A percentile compares a stretch with the other conserved stretches of the same genome.
phyloP scores from a whole-genome alignment of 176 grass and related monocot species.

The Calamus simplicifolius region DNA sequence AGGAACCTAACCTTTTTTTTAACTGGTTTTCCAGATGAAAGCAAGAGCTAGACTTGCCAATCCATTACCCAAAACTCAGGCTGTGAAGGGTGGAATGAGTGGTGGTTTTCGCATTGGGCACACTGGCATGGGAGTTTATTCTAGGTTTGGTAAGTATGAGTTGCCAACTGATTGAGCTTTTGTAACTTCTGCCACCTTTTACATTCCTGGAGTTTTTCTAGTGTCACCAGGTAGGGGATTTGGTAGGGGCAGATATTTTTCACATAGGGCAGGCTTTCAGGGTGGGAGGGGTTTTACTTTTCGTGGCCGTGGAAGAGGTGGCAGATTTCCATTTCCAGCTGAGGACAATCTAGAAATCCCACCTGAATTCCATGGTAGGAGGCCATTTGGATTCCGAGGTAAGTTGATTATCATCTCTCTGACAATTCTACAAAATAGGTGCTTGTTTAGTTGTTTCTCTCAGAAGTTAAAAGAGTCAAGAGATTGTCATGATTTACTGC shows the following conservation, averaged over 20 bases:
- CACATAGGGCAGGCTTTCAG: slow-evolving; percentile 32
- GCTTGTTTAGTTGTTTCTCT: no score
- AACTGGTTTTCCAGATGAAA: slow-evolving; percentile 27
- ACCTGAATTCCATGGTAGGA: slow-evolving; percentile 26
- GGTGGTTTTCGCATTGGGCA: slow-evolving; percentile 46
- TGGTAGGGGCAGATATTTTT: slow-evolving; percentile 33
- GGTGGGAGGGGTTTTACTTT: slow-evolving; percentile 31
- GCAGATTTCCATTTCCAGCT: slow-evolving; percentile 17
- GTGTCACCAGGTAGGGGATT: slow-evolving; percentile 35
- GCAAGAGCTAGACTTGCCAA: slow-evolving; percentile 52
- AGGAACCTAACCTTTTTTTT: neutral
- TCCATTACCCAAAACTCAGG: slow-evolving; percentile 45
- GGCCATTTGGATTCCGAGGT: slow-evolving; percentile 31
- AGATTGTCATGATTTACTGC: neutral
- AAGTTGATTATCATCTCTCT: neutral
- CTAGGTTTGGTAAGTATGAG: slow-evolving; percentile 32
- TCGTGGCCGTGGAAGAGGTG: slow-evolving; percentile 18
- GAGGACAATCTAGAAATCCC: slow-evolving; percentile 22
- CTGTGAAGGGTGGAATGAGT: slow-evolving; percentile 51
- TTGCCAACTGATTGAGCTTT: neutral
- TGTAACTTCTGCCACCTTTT: slow-evolving; percentile 2
- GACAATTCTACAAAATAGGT: no score
- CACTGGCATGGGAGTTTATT: slow-evolving; percentile 27
- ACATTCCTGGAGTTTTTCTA: neutral
- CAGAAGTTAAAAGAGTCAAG: no score